Conservation (phyloP, 176 grass and related monocot species). For the Aegilops sharonensis region DNA sequence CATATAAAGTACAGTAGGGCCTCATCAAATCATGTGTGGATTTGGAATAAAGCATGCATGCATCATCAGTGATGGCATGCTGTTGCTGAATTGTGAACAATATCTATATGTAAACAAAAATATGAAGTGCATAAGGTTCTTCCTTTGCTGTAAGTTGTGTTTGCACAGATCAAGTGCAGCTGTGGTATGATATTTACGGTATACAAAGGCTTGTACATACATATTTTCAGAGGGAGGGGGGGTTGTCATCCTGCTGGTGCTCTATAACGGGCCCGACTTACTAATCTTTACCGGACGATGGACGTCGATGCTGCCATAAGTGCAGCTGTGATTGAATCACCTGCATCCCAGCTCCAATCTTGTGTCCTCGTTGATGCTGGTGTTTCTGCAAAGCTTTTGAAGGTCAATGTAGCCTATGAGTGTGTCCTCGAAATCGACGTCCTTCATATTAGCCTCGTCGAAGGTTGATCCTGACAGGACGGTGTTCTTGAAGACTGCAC, state of each 20-base stretch:
- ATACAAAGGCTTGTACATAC: conserved; percentile 8
- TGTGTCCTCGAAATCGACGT: conserved; percentile 72
- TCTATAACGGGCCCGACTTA: conserved; percentile 30
- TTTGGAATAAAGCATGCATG: conserved; percentile 43
- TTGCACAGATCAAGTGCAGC: not conserved
- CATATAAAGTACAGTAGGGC: conserved; percentile 3
- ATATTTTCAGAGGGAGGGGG: not conserved
- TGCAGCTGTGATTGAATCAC: conserved; percentile 30
- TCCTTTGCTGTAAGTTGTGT: not conserved
- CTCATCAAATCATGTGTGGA: conserved; percentile 1
- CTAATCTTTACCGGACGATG: not conserved
- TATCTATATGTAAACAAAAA: not conserved
- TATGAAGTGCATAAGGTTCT: conserved; percentile 15
- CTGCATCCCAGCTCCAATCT: conserved; percentile 70
- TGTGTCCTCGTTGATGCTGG: conserved; percentile 49
- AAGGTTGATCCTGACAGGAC: conserved; percentile 86
- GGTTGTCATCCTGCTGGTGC: conserved; percentile 15
- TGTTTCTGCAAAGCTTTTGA: conserved; percentile 87
- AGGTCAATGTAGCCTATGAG: conserved; percentile 94
- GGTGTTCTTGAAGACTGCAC: conserved; percentile 76
- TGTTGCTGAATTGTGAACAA: conserved; percentile 34
- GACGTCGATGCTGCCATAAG: conserved; percentile 5
- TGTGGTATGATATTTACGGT: conserved; percentile 18
- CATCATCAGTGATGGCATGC: conserved; percentile 26
- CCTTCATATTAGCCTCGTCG: conserved; percentile 60